Conservation (phyloP, 2,329 filamentous ascomycete genomes). For the Penicillium sp. region DNA sequence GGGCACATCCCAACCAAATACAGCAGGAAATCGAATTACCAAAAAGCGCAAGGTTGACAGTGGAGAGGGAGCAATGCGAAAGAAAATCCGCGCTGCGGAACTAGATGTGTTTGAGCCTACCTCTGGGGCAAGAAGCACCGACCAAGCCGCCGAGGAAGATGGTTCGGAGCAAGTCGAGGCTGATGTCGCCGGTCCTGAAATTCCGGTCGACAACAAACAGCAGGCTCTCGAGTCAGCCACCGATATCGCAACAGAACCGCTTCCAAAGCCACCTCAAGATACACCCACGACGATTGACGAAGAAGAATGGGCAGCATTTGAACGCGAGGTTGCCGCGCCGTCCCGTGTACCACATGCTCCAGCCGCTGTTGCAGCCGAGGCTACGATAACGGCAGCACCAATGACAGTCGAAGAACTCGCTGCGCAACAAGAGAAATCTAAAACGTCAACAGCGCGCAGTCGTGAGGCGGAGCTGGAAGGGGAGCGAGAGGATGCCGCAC, state of each 20-base stretch:
- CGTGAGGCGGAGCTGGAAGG: slow-evolving; percentile 60
- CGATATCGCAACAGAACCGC: slow-evolving; percentile 8
- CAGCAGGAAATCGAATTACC: slow-evolving; percentile 36
- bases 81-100: slow-evolving; percentile 44
- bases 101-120: slow-evolving; percentile 33
- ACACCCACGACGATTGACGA: slow-evolving; percentile 58
- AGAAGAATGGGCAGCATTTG: slow-evolving; percentile 82
- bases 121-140: slow-evolving; percentile 29
- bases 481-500: slow-evolving; percentile 72
- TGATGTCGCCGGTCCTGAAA: slow-evolving; percentile 26
- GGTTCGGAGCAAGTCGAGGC: slow-evolving; percentile 28
- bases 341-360: slow-evolving; percentile 35
- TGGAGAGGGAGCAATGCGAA: slow-evolving; percentile 42
- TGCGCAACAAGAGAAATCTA: slow-evolving; percentile 51
- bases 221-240: slow-evolving; percentile 7
- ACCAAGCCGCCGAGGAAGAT: slow-evolving; percentile 28
- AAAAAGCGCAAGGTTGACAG: slow-evolving; percentile 58
- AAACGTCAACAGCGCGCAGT: slow-evolving; percentile 40
- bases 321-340: slow-evolving; percentile 69
- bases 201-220: slow-evolving; percentile 18
- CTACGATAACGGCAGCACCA: slow-evolving; percentile 67
- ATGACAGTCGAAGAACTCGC: slow-evolving; percentile 64
- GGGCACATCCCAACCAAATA: slow-evolving; percentile 59
- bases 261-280: slow-evolving; percentile 11
- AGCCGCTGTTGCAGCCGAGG: slow-evolving; percentile 42